These are phyloP conservation scores for Thuidium tamariscinum DNA, from an alignment of 225 moss, liverwort and hornwort genomes.

Conservation along the genomic window DNA sequence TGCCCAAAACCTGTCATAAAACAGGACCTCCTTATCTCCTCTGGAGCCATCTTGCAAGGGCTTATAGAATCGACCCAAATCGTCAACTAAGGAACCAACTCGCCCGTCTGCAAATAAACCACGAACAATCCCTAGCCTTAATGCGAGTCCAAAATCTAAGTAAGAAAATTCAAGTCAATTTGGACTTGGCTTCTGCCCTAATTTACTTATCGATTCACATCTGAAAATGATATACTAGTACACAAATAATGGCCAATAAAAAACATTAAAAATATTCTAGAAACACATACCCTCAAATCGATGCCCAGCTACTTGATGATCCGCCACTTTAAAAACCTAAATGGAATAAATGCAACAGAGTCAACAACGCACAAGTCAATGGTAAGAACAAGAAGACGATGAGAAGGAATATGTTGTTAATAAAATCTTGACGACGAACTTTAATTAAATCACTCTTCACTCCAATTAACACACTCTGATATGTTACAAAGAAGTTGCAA, in stretches of 20 bases:
- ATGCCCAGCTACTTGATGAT: slow-evolving; percentile 95
- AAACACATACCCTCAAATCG: slow-evolving; percentile 49
- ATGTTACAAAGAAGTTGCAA: background rate
- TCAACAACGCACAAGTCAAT: background rate
- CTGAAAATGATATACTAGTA: background rate
- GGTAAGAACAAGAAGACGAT: background rate
- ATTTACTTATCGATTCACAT: background rate
- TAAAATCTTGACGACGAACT: background rate
- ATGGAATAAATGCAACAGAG: background rate
- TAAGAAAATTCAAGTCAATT: background rate
- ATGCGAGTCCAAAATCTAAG: background rate
- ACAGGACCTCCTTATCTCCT: slow-evolving; percentile 61
- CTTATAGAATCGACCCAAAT: slow-evolving; percentile 81
- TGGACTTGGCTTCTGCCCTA: background rate
- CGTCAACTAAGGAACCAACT: slow-evolving; percentile 56
- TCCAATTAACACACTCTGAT: background rate
- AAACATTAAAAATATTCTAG: background rate
- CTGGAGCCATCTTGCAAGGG: slow-evolving; percentile 70
- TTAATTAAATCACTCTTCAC: background rate
- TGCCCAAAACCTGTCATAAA: slow-evolving; percentile 51
- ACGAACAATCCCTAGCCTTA: background rate
- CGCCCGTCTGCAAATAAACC: slow-evolving; percentile 34
- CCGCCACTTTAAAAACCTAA: slow-evolving; percentile 62
- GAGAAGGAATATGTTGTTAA: background rate
- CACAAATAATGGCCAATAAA: background rate